Base-by-base conservation (phyloP, 169 alveolate genomes). In the Plasmodium gonderi region DNA sequence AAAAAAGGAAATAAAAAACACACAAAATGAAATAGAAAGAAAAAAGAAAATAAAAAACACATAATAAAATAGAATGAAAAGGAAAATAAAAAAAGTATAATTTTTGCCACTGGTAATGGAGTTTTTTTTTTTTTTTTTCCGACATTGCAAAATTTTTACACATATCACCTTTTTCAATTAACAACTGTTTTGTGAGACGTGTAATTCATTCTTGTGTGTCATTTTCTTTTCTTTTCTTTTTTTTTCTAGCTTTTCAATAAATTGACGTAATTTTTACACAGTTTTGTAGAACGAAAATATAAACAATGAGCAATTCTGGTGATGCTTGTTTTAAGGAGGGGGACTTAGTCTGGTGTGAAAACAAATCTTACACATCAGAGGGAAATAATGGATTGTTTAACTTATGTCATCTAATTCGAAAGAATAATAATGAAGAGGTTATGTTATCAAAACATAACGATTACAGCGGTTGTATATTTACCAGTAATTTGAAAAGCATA, bases 341-440 rank as follows among this genome's bases (percentile, higher is more conserved):
- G 68, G 80, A 87, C 42, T 45, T 82, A 54, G 93, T 87, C 40
- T 87, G 93, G 93, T 87, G 85, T 38, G 64, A 60, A 9, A 76
- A 75, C 36, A 60, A 40, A 12, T 31, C 87, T 9, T 74, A 82
- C 68, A 87, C 74, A 40, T 12, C 17, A 8, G 93, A 87, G 31
- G 36, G 26, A 12, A 29, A 49, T 31, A 47, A 87, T 29, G 29
- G 45, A 26, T 14, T 36, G 49, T 87, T 74, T 49, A 87, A 9
- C 31, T 78, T 87, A 45, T 87, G 93, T 65, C 87, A 65, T 29
- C 31, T 87, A 51, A 9, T 87, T 44, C 89, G 31, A 12, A 36
- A 51, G 45, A 87, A 75, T 14, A 64, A 44, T 14, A 76, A 87
- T 33, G 79, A 82, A n/a, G 82, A 82, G 26, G 51, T 82, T 6